Evolutionary conservation across 768 basidiomycete genomes (phyloP), one percentile per base, ranked within the genome.

Genomic region (Ramaria rubella): DNA sequence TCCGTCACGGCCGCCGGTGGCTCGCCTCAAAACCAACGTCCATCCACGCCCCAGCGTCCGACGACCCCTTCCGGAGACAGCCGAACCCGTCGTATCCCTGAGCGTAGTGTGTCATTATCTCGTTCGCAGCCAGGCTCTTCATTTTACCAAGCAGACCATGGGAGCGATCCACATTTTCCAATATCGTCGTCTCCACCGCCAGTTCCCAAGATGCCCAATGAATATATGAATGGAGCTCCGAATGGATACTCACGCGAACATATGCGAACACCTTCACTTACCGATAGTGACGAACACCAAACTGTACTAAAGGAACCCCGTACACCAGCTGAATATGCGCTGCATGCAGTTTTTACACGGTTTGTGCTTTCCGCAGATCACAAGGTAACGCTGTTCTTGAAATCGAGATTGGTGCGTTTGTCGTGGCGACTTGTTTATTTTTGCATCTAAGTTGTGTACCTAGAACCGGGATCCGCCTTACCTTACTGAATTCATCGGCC

Each of bases 341-440:
- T 94, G 12, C 89, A 91, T 65, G 89, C 90, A 0, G 80, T 94
- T 5, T 93, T 94, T 67, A 88, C 90, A 40, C 84, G 87, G 2
- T 94, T 94, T 63, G 89, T 87, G 8, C 79, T 85, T 1, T 74
- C 80, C 4, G 88, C 90, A 1, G 91, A 95, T 69, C 73, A 73
- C 27, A 91, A 91, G 64, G 86, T 94, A n/a, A 81, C 86, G 11
- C 67, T 71, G 3, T 91, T 92, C 64, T 73, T 94, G 54, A 80
- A 79, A 9, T 78, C 85, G 58, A 76, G 79, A 40, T 67, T 86
- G 62, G 90, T 92, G 62, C 62, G 87, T 70, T 11, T 5, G 29
- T 40, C 3, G 11, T 44, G 24, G 33, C 8, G 11, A 43, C 55
- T 27, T 31, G 23, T n/a, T 15, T 50, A 19, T 15, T 6, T 24